Base-by-base conservation (phyloP, 2,329 filamentous ascomycete species). In the Clarireedia hainanense region DNA sequence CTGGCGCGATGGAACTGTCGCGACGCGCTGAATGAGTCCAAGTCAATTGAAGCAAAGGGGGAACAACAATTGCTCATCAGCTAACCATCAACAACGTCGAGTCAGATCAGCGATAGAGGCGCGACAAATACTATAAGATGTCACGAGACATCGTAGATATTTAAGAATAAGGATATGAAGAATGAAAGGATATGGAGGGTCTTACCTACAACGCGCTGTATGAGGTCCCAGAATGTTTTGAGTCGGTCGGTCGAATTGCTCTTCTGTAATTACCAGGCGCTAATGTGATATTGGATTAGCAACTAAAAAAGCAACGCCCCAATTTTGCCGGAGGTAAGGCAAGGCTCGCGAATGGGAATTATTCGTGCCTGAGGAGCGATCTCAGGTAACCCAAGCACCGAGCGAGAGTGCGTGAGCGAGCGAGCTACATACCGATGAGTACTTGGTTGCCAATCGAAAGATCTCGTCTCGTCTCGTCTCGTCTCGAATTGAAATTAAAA, bases 191-290 rank as follows among this genome's bases (percentile, higher is more conserved):
- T 60, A 58, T 34, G 30, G 30, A 34, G 30, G 60, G 64, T 68
- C 67, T 69, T 67, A 70, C 68, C 67, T 69, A 69, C 60, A 59
- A 61, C 60, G 61, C 60, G 62, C 56, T 58, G 62, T 53, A 50
- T 62, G 55, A 58, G 50, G 57, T 55, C 50, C 50, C 51, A 48
- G 50, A 55, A 50, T 55, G 52, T 55, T 50, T 55, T 49, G 52
- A 55, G 34, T 50, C 49, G 52, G 45, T 55, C 52, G 46, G 52
- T 50, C 45, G 45, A 47, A 57, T 54, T 54, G 12, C 45, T 34
- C 49, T 34, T 34, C 30, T 34, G 30, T 34, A 34, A 34, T 34
- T 34, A 34, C 30, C 12, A 34, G 30, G 30, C 30, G 46, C 51
- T 39, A 49, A 54, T 27, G 34, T 50, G 43, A 47, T 36, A 56